Conservation (phyloP, 495 filamentous ascomycete genomes). For the Penicillium antarcticum region DNA sequence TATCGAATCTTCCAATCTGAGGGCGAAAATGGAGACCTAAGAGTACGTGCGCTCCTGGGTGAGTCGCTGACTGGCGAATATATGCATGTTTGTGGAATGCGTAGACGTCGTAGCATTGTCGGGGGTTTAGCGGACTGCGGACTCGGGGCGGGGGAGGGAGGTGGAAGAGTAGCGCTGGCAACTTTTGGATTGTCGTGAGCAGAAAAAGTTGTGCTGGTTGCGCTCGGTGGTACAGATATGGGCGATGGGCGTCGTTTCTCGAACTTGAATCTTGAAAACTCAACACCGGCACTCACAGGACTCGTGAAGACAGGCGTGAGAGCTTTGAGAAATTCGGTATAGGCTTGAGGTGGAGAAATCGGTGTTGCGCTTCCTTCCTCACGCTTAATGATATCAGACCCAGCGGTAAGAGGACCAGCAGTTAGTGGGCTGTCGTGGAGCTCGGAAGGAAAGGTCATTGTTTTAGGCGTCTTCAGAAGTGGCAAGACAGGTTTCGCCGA, state of each 20-base stretch:
- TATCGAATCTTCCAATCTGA: slow-evolving; percentile 41
- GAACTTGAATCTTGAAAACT: slow-evolving; percentile 30
- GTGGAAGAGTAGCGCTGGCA: slow-evolving; percentile 31
- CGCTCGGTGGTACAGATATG: slow-evolving; percentile 35
- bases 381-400: slow-evolving; percentile 45
- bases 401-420: too few species aligned
- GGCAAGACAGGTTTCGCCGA: too few species aligned
- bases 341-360: slow-evolving; percentile 88
- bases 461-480: not conserved
- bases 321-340: slow-evolving; percentile 86
- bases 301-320: slow-evolving; percentile 62
- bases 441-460: not conserved
- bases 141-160: slow-evolving; percentile 27
- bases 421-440: too few species aligned
- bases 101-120: not conserved
- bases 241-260: slow-evolving; percentile 35
- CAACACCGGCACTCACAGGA: slow-evolving; percentile 33
- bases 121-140: not conserved
- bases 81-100: not conserved
- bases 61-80: too few species aligned
- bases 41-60: too few species aligned
- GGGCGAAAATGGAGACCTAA: slow-evolving; percentile 38
- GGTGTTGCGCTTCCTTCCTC: slow-evolving; percentile 66
- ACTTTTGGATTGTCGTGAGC: slow-evolving; percentile 21
- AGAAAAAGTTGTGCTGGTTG: not conserved